Evolutionary conservation across 1,284 basidiomycete genomes (phyloP), one percentile per base, ranked within the genome.

Genomic region (Lignosus rhinocerotis): DNA sequence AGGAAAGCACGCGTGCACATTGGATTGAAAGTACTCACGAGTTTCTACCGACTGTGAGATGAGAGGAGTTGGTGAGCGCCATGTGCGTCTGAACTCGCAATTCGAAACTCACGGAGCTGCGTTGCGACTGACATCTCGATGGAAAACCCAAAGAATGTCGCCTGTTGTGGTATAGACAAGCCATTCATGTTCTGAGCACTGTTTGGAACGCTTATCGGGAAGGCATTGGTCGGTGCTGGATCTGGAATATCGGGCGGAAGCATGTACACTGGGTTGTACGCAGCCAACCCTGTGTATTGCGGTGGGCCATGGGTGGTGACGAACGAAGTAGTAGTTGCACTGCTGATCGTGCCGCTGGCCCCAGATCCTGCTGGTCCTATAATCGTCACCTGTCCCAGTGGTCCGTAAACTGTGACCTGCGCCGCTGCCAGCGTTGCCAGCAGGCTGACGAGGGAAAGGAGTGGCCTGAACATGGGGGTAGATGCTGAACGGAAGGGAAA

Each of bases 41-140:
- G 50, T 63, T 63, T 1, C 51, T 58, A 8, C 62, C 62, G 25
- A 63, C 62, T 63, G n/a, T 11, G 5, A 14, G n/a, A 11, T 17
- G 34, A 7, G 10, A 9, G 25, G 32, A n/a, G 16, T 2, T 39
- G 2, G 7, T 41, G 36, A 34, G 34, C 45, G 6, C 9, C 6
- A 45, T 11, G 21, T 12, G 12, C 0, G 11, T 45, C 12, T 6
- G 0, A 45, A 3, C 43, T 6, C 4, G 19, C 8, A 8, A 25
- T 9, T 30, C 9, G 14, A 16, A 12, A 59, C 62, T 54, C 47
- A 64, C 62, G 61, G 53, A 88, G 74, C 72, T 84, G 81, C 58
- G 81, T 81, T 1, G 81, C 82, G 11, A 91, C 85, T 19, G 85
- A 88, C 76, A 90, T 80, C 70, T 91, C 89, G 55, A 92, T 78